Evolutionary conservation across 2,329 filamentous ascomycete genomes (phyloP).

Genomic region (Talaromyces sp.): DNA sequence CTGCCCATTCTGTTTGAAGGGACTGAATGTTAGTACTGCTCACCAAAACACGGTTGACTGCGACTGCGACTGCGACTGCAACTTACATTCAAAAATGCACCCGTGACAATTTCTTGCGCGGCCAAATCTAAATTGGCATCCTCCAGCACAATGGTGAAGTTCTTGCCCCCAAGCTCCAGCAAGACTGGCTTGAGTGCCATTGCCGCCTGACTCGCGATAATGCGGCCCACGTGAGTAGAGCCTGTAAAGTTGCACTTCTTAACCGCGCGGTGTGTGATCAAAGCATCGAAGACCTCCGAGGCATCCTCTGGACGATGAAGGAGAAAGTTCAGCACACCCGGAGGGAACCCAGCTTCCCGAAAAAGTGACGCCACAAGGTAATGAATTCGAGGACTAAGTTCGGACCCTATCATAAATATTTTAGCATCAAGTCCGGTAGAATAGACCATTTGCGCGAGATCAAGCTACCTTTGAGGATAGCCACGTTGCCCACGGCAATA

Average conservation of each 20-base stretch:
- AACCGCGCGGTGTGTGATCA: slow-evolving; percentile 36
- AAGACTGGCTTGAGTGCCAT: slow-evolving; percentile 42
- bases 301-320: slow-evolving; percentile 28
- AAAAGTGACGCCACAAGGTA: slow-evolving; percentile 45
- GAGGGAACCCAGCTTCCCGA: slow-evolving; percentile 39
- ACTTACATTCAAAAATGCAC: slow-evolving; percentile 52
- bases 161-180: slow-evolving; percentile 49
- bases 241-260: slow-evolving; percentile 45
- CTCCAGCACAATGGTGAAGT: slow-evolving; percentile 38
- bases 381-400: slow-evolving; percentile 59
- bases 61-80: no score
- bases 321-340: slow-evolving; percentile 39
- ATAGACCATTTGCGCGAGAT: no score
- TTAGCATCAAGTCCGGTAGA: background rate
- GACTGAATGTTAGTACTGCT: no score
- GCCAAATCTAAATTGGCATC: slow-evolving; percentile 45
- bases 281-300: slow-evolving; percentile 26
- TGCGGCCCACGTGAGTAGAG: slow-evolving; percentile 37
- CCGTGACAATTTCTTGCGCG: slow-evolving; percentile 38
- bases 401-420: slow-evolving; percentile 38
- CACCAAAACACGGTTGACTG: no score
- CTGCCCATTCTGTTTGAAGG: no score
- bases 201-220: slow-evolving; percentile 34
- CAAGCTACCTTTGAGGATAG: slow-evolving; percentile 56
- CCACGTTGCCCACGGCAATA: slow-evolving; percentile 67